These are phyloP conservation scores for Plasmopara halstedii DNA, from an alignment of 352 stramenopile species.

Conservation along the genomic window DNA sequence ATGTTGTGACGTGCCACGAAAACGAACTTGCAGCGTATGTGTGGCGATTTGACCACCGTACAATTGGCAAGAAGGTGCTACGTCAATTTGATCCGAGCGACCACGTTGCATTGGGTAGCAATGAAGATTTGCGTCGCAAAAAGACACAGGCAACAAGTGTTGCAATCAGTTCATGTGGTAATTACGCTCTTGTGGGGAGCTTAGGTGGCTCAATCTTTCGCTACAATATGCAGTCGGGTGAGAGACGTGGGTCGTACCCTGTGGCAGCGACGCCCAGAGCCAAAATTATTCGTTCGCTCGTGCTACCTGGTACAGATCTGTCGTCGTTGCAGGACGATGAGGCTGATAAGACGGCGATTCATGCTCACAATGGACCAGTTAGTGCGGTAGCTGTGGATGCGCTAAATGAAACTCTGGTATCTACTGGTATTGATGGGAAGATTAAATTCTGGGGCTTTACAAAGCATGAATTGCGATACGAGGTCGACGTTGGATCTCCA, in stretches of 20 bases:
- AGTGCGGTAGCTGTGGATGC: conserved; percentile 85
- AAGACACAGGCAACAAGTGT: conserved; percentile 65
- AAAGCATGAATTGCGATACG: conserved; percentile 50
- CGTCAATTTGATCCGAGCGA: conserved; percentile 78
- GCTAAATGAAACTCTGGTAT: conserved; percentile 75
- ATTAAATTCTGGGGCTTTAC: conserved; percentile 90
- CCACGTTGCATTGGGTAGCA: conserved; percentile 44
- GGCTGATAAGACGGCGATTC: conserved; percentile 14
- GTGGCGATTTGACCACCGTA: conserved; percentile 89
- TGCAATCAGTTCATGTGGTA: conserved; percentile 87
- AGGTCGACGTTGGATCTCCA: conserved; percentile 68
- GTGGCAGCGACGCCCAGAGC: conserved; percentile 60
- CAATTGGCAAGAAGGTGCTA: conserved; percentile 91
- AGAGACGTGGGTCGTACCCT: conserved; percentile 87
- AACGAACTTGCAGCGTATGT: conserved; percentile 91
- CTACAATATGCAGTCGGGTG: conserved; percentile 95
- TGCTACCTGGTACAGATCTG: conserved; percentile 40
- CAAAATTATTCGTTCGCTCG: conserved; percentile 57
- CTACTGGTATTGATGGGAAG: conserved; percentile 76
- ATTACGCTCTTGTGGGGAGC: conserved; percentile 92
- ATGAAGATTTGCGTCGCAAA: conserved; percentile 53
- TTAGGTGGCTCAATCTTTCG: conserved; percentile 88
- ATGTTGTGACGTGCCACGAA: conserved; percentile 93
- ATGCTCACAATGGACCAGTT: conserved; percentile 71
- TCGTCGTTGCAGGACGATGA: conserved; percentile 29